phyloP scores from a whole-genome alignment of 176 grass and related monocot genomes.

The Bolboschoenus planiculmis region DNA sequence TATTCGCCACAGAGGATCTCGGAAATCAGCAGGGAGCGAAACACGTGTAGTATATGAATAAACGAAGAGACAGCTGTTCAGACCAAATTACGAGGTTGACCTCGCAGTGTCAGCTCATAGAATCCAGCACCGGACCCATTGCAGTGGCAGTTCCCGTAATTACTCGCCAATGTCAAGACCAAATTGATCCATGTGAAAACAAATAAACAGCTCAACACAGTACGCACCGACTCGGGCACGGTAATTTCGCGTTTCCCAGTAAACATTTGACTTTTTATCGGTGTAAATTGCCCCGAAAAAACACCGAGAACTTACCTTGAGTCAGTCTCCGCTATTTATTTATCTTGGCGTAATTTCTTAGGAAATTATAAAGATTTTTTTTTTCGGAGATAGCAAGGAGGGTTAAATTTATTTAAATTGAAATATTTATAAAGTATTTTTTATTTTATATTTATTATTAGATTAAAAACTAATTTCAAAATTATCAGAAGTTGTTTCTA shows the following conservation, averaged over 20 bases:
- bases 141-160: not conserved
- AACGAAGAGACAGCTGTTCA: not conserved
- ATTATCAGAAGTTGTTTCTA: too few species aligned
- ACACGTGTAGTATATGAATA: not conserved
- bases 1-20: not conserved
- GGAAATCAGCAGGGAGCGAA: not conserved
- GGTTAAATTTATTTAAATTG: too few species aligned
- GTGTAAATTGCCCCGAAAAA: not conserved
- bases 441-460: too few species aligned
- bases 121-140: not conserved
- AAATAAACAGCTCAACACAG: not conserved
- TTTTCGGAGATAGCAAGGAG: too few species aligned
- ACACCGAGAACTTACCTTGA: not conserved
- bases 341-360: not conserved
- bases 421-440: too few species aligned
- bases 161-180: not conserved
- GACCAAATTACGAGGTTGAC: slow-evolving; percentile 18
- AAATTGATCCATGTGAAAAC: not conserved
- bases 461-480: too few species aligned
- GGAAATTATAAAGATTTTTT: not conserved
- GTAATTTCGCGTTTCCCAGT: slow-evolving; percentile 4
- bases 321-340: not conserved
- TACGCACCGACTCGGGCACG: not conserved
- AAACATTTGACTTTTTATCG: not conserved
- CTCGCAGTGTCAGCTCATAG: not conserved